phyloP scores from a whole-genome alignment of 805 yeast species.

The Teunomyces barrocoloradensis region DNA sequence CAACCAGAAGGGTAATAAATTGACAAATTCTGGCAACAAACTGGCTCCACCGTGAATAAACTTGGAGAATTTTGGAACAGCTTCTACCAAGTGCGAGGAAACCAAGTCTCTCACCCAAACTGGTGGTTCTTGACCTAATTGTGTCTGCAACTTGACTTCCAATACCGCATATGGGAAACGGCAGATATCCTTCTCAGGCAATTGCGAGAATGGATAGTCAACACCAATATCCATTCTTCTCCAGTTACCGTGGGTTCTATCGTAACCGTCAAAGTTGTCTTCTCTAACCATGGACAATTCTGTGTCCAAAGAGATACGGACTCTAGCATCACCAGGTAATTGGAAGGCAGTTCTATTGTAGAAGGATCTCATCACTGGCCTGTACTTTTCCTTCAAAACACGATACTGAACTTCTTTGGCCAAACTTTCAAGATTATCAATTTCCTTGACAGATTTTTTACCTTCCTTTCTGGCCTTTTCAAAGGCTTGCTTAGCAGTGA shows the following conservation, averaged over 20 bases:
- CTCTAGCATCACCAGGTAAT: conserved; percentile 98
- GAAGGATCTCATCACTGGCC: conserved; percentile 95
- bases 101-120: conserved; percentile 94
- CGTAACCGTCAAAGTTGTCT: conserved; percentile 90
- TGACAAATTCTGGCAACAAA: conserved; percentile 78
- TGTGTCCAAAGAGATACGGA: conserved; percentile 95
- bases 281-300: conserved; percentile 97
- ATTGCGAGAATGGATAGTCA: conserved; percentile 89
- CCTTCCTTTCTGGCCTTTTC: conserved; percentile 92
- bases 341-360: conserved; percentile 99
- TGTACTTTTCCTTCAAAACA: conserved; percentile 72
- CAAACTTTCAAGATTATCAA: conserved; percentile 86
- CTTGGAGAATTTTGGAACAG: conserved; percentile 96
- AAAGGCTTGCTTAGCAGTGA: conserved; percentile 84
- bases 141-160: conserved; percentile 96
- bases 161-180: conserved; percentile 96
- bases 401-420: conserved; percentile 94
- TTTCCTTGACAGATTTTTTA: conserved; percentile 80
- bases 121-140: conserved; percentile 98
- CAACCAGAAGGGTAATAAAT: conserved; percentile 91
- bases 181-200: conserved; percentile 81
- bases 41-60: conserved; percentile 96
- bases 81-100: conserved; percentile 90
- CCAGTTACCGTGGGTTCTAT: conserved; percentile 93
- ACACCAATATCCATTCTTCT: conserved; percentile 98